Base-by-base conservation (phyloP, 768 basidiomycete genomes). In the Xanthoconium purpureum region DNA sequence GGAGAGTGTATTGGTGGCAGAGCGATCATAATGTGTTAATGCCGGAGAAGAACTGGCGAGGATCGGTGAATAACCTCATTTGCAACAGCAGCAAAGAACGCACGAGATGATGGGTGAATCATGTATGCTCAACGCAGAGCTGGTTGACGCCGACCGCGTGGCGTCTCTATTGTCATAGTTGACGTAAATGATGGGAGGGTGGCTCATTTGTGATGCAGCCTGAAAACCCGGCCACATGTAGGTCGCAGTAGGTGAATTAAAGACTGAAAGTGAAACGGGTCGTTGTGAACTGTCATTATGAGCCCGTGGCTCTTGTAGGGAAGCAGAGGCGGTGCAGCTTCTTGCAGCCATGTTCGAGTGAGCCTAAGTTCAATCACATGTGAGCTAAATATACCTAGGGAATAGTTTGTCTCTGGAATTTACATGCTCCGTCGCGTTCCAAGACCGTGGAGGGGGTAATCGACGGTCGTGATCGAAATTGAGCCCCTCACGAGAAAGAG, bases 221-320 rank as follows among this genome's bases (percentile, higher is more conserved):
- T 73, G 69, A 57, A 80, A 73, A 54, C 65, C 71, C n/a, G 77
- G 77, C 79, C 79, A 81, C 64, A 73, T 70, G 65, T 73, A 81
- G 45, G 77, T 75, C 57, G 79, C 74, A 52, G 73, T 77, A 46
- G 75, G 71, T 45, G 75, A 72, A 63, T 75, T 73, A 66, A 77
- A 77, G 49, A 77, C 71, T 24, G 75, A 74, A 51, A 78, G 67
- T 47, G 72, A 70, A 47, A 73, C 66, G 37, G 71, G 72, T 65
- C 65, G 72, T 56, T 70, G 71, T 28, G 52, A 58, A 59, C 55
- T 57, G 39, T 71, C 68, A 44, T 65, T 58, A 59, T 62, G 54
- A 52, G 53, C 50, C 58, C 59, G 61, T 29, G 57, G 50, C 35
- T 67, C 68, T 43, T 63, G 57, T 37, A 42, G 50, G 35, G 63